Evolutionary conservation across 306 rosid genomes (phyloP).

Genomic region (Erythrophleum fordii): DNA sequence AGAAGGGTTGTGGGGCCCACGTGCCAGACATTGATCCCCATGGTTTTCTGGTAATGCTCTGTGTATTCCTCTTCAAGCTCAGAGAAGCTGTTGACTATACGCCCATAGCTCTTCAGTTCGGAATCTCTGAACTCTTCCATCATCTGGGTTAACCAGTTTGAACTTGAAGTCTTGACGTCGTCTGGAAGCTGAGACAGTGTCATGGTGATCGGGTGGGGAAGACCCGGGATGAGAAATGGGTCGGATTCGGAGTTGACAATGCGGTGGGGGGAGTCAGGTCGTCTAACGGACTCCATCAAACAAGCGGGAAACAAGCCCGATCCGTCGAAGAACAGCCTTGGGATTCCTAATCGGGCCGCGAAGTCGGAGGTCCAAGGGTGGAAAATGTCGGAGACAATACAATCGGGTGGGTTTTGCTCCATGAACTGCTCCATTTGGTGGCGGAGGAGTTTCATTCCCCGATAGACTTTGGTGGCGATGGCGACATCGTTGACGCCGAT

Average conservation of each 20-base stretch:
- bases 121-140: background rate
- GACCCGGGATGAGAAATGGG: background rate
- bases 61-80: conserved; percentile 4
- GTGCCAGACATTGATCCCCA: background rate
- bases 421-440: background rate
- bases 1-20: background rate
- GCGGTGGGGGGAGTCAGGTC: background rate
- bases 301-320: background rate
- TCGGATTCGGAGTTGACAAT: background rate
- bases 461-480: background rate
- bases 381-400: background rate
- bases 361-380: background rate
- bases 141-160: background rate
- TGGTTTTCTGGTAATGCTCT: background rate
- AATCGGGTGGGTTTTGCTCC: background rate
- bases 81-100: background rate
- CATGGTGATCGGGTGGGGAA: background rate
- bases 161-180: background rate
- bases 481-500: background rate
- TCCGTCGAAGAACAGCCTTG: background rate
- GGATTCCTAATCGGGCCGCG: background rate
- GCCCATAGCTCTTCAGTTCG: background rate
- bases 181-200: background rate
- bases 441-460: background rate
- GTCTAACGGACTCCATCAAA: background rate